Conservation (phyloP, 805 yeast species). For the Starmerella tilneyi region DNA sequence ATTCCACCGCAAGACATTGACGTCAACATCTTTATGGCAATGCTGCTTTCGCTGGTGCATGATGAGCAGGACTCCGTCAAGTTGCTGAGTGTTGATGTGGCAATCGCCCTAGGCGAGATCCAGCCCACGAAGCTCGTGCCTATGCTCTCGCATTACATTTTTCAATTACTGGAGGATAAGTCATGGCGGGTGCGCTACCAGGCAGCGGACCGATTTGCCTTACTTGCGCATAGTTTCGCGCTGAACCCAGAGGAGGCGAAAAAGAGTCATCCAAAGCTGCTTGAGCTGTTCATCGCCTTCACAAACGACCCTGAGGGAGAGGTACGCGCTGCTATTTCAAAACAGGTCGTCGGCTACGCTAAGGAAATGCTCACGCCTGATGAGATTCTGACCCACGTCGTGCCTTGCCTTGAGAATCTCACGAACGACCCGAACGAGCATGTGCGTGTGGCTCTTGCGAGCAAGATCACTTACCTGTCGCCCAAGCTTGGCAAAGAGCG, state of each 20-base stretch:
- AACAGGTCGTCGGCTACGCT: conserved; percentile 60
- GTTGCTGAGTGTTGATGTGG: conserved; percentile 75
- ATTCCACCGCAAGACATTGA: too few species aligned
- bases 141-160: conserved; percentile 38
- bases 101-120: conserved; percentile 58
- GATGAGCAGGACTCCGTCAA: conserved; percentile 95
- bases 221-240: conserved; percentile 52
- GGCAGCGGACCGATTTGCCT: conserved; percentile 88
- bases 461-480: conserved; percentile 75
- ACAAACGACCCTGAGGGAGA: conserved; percentile 93
- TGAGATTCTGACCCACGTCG: conserved; percentile 53
- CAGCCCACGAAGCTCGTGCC: conserved; percentile 24
- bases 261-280: conserved; percentile 45
- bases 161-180: conserved; percentile 70
- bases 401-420: conserved; percentile 74
- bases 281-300: conserved; percentile 61
- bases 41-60: conserved; percentile 65
- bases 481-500: conserved; percentile 75
- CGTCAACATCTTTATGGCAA: conserved; percentile 58
- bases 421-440: conserved; percentile 86
- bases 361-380: conserved; percentile 32
- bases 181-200: conserved; percentile 98
- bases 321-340: conserved; percentile 88
- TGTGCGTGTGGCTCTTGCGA: conserved; percentile 86
- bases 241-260: conserved; percentile 33